A percentile compares a stretch with the other conserved stretches of the same genome.
Evolutionary conservation across 768 basidiomycete species (phyloP).

Genomic region (Lentinula sp.): DNA sequence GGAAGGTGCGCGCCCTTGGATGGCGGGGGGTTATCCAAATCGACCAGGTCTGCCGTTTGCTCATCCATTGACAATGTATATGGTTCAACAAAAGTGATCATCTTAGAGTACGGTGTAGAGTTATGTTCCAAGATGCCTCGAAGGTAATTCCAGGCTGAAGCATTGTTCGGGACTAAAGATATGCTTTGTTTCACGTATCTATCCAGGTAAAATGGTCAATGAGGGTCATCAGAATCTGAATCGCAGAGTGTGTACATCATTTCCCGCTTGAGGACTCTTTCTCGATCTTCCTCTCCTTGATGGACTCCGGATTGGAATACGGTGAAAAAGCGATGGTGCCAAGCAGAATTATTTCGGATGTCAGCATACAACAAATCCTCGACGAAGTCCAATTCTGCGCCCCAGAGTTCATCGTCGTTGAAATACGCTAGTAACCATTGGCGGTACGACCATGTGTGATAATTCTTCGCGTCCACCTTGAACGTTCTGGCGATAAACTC

Average conservation of each 20-base stretch:
- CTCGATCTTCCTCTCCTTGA: slow-evolving; percentile 55
- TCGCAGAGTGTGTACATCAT: slow-evolving; percentile 51
- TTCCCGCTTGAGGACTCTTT: slow-evolving; percentile 60
- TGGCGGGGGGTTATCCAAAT: slow-evolving; percentile 73
- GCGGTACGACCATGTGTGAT: slow-evolving; percentile 98
- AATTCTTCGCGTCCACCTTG: slow-evolving; percentile 85
- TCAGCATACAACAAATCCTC: slow-evolving; percentile 68
- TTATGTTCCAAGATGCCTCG: slow-evolving; percentile 73
- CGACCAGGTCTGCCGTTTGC: slow-evolving; percentile 40
- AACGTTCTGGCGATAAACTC: slow-evolving; percentile 72
- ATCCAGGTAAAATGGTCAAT: background rate
- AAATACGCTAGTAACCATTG: slow-evolving; percentile 92
- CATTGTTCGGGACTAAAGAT: slow-evolving; percentile 84
- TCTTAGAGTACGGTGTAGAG: slow-evolving; percentile 46
- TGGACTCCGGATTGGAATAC: slow-evolving; percentile 65
- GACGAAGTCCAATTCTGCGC: slow-evolving; percentile 66
- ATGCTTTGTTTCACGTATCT: slow-evolving; percentile 85
- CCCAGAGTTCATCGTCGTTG: slow-evolving; percentile 67
- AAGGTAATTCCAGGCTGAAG: slow-evolving; percentile 96
- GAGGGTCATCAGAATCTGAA: background rate
- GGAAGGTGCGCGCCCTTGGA: slow-evolving; percentile 64
- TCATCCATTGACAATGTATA: slow-evolving; percentile 42
- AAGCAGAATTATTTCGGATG: slow-evolving; percentile 93
- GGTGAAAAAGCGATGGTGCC: slow-evolving; percentile 94
- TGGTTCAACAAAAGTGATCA: slow-evolving; percentile 55